Percentiles rank a stretch among this genome's conserved stretches.
phyloP scores from a whole-genome alignment of 805 yeast species.

The Blastobotrys parvus region DNA sequence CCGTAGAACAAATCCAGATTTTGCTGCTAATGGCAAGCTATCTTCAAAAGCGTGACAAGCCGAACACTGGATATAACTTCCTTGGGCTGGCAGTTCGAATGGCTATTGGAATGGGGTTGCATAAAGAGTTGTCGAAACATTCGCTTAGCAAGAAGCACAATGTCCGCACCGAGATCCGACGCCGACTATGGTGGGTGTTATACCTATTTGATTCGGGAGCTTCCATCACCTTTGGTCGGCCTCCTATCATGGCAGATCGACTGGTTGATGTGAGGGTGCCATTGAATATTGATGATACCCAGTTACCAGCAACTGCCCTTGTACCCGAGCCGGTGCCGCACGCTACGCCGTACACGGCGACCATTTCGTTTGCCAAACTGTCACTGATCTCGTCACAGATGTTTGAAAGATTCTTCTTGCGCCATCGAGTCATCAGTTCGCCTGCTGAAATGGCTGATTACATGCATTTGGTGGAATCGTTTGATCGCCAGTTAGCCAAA shows the following conservation, averaged over 20 bases:
- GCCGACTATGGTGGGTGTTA: slow-evolving; percentile 57
- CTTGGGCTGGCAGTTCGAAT: slow-evolving; percentile 52
- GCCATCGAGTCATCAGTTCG: slow-evolving; percentile 31
- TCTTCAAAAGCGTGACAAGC: slow-evolving; percentile 49
- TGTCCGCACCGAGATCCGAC: slow-evolving; percentile 35
- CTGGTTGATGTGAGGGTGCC: slow-evolving; percentile 40
- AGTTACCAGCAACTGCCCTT: slow-evolving; percentile 17
- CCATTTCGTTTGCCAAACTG: slow-evolving; percentile 43
- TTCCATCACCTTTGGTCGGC: slow-evolving; percentile 51
- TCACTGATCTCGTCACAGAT: slow-evolving; percentile 39
- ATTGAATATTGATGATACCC: slow-evolving; percentile 38
- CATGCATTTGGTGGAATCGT: slow-evolving; percentile 33
- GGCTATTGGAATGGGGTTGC: slow-evolving; percentile 53
- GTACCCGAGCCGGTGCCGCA: slow-evolving; percentile 15
- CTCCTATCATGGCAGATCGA: slow-evolving; percentile 39
- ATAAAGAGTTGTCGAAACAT: slow-evolving; percentile 35
- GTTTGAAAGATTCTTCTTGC: slow-evolving; percentile 34
- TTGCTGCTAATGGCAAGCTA: slow-evolving; percentile 44
- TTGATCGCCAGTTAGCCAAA: slow-evolving; percentile 34
- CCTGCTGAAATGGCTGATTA: slow-evolving; percentile 35
- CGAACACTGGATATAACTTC: slow-evolving; percentile 55
- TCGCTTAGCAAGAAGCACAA: slow-evolving; percentile 10
- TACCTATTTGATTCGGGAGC: slow-evolving; percentile 51
- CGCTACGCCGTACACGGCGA: slow-evolving; percentile 48
- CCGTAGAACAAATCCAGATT: slow-evolving; percentile 30